Conservation (phyloP, 768 basidiomycete genomes). For the Amyloporia xantha region DNA sequence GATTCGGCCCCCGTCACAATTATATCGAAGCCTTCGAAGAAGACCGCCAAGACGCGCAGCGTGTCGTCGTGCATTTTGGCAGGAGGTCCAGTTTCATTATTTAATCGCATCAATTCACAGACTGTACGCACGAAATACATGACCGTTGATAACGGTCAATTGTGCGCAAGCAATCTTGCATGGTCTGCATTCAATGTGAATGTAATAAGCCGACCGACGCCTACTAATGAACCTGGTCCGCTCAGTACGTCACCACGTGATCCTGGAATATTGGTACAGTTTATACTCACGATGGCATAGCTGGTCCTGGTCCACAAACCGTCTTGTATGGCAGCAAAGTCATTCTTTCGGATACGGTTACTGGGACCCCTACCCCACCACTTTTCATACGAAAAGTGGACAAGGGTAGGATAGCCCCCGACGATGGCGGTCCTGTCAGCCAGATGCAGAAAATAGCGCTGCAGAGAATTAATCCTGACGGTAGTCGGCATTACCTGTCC, state of each 20-base stretch:
- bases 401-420: slow-evolving; percentile 79
- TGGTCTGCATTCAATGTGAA: slow-evolving; percentile 96
- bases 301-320: slow-evolving; percentile 56
- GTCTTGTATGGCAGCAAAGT: slow-evolving; percentile 92
- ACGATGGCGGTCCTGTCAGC: slow-evolving; percentile 88
- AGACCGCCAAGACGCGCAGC: slow-evolving; percentile 92
- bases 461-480: slow-evolving; percentile 75
- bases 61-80: slow-evolving; percentile 86
- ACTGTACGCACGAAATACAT: slow-evolving; percentile 97
- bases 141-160: slow-evolving; percentile 78
- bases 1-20: slow-evolving; percentile 89
- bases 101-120: slow-evolving; percentile 95
- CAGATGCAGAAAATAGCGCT: slow-evolving; percentile 97
- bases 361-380: slow-evolving; percentile 80
- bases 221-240: slow-evolving; percentile 43
- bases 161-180: slow-evolving; percentile 83
- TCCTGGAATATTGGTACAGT: slow-evolving; percentile 8
- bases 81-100: slow-evolving; percentile 85
- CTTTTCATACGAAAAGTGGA: slow-evolving; percentile 90
- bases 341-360: slow-evolving; percentile 75
- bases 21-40: slow-evolving; percentile 96
- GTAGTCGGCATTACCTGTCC: slow-evolving; percentile 80
- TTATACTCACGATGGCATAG: slow-evolving; percentile 1
- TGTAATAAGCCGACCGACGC: slow-evolving; percentile 62
- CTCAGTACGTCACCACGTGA: slow-evolving; percentile 60